Conservation (phyloP, 306 rosid species). For the Dryas octopetala region DNA sequence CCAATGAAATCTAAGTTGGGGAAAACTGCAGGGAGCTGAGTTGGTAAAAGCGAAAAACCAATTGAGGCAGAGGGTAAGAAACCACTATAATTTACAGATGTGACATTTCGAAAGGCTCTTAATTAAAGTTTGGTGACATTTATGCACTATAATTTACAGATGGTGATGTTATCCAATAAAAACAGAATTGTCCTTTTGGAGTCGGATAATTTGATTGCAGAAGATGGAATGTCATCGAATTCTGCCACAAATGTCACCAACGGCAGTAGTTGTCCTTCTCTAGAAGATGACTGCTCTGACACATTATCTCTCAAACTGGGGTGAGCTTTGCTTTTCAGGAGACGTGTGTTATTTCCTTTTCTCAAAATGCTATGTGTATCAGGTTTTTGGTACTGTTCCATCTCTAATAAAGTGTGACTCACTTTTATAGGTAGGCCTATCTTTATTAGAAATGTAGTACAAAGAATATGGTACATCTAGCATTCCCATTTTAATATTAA, state of each 20-base stretch:
- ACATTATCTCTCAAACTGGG: conserved; percentile 35
- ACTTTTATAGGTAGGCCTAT: too few species aligned
- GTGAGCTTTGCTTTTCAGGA: conserved; percentile 4
- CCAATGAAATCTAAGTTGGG: too few species aligned
- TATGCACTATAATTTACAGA: conserved; percentile 16
- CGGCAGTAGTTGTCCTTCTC: conserved; percentile 25
- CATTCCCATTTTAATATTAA: too few species aligned
- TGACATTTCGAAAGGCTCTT: background rate
- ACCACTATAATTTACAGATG: background rate
- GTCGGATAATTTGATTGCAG: background rate
- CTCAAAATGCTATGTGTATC: too few species aligned
- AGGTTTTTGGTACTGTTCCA: too few species aligned
- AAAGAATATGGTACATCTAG: too few species aligned
- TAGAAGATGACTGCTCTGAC: conserved; percentile 39
- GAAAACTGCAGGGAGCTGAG: conserved; percentile 27
- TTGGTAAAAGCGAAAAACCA: conserved; percentile 25
- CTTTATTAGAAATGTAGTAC: too few species aligned
- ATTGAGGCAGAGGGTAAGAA: conserved; percentile 24
- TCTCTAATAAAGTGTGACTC: too few species aligned
- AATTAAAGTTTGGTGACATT: background rate
- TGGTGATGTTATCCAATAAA: conserved; percentile 23
- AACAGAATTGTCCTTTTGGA: conserved; percentile 5
- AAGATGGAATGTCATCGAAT: too few species aligned
- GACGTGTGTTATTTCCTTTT: too few species aligned
- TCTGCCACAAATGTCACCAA: background rate